Conservation (phyloP, 495 filamentous ascomycete species). For the Xylaria cubensis region DNA sequence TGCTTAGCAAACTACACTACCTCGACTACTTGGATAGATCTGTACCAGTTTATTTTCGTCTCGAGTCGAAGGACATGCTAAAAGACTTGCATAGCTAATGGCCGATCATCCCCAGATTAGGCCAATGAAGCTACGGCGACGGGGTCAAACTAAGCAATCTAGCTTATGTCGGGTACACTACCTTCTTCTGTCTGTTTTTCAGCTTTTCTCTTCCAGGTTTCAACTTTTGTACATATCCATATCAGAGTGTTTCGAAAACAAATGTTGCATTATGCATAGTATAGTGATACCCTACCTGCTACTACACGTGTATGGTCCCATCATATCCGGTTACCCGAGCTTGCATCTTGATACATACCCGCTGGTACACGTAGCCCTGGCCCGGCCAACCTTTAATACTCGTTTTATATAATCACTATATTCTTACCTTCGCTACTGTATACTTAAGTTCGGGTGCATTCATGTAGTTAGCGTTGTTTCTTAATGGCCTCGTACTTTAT, state of each 20-base stretch:
- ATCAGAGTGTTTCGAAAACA: slow-evolving; percentile 4
- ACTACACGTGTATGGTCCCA: not conserved
- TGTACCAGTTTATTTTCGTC: not conserved
- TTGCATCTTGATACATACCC: not conserved
- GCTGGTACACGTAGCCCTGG: not conserved
- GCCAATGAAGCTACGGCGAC: not conserved
- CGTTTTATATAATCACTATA: not conserved
- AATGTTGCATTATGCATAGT: slow-evolving; percentile 10
- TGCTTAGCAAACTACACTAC: too few species aligned
- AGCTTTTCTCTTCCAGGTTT: not conserved
- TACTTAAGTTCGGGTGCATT: not conserved
- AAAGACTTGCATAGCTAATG: not conserved
- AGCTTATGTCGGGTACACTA: not conserved
- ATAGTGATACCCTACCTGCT: not conserved
- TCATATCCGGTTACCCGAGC: not conserved
- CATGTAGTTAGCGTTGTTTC: not conserved
- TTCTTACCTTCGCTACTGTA: not conserved
- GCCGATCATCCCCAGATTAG: slow-evolving; percentile 23
- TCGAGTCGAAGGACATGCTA: not conserved
- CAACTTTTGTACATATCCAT: not conserved
- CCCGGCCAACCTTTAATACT: not conserved
- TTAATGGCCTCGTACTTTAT: not conserved
- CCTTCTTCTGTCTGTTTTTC: not conserved
- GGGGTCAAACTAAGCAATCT: slow-evolving; percentile 1
- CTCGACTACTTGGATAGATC: too few species aligned